Evolutionary conservation across 192 early-diverging fungal genomes (phyloP).

Genomic region (Pilobolus umbonatus): DNA sequence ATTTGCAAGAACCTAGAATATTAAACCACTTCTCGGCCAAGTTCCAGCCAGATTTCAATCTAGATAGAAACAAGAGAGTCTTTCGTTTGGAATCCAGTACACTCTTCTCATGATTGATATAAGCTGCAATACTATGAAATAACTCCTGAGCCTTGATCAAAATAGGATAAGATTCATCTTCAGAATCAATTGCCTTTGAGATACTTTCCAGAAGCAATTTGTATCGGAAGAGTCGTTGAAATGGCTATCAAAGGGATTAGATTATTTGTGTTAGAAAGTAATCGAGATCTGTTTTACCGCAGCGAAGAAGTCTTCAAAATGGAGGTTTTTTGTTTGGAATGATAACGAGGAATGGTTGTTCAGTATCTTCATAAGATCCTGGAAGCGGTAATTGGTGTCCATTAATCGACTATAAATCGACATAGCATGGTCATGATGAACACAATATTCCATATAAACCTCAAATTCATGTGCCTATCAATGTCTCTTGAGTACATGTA

Average conservation of each 20-base stretch:
- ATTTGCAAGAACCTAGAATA: conserved; percentile 35
- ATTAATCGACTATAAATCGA: conserved; percentile 16
- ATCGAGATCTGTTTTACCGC: too few relatives aligned
- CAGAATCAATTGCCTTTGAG: conserved; percentile 43
- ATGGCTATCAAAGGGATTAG: conserved; percentile 45
- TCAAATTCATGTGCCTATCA: conserved; percentile 22
- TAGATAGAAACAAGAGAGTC: conserved; percentile 29
- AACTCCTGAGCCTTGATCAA: conserved; percentile 30
- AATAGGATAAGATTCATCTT: conserved; percentile 30
- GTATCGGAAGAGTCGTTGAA: conserved; percentile 92
- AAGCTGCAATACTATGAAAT: conserved; percentile 35
- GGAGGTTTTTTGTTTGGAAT: too few relatives aligned
- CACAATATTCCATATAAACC: conserved; percentile 26
- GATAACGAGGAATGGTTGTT: too few relatives aligned
- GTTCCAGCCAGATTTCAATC: conserved; percentile 30
- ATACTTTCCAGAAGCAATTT: conserved; percentile 70
- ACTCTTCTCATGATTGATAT: conserved; percentile 35
- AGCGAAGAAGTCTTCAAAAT: too few relatives aligned
- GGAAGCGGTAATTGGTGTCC: conserved; percentile 15
- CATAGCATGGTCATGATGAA: conserved; percentile 22
- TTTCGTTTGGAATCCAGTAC: conserved; percentile 23
- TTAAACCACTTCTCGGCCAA: conserved; percentile 36
- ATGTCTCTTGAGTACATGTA: background rate
- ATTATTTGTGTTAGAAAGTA: background rate
- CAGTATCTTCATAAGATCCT: too few relatives aligned